phyloP scores from a whole-genome alignment of 345 rosid genomes.

The Eucalyptus tenuipes region DNA sequence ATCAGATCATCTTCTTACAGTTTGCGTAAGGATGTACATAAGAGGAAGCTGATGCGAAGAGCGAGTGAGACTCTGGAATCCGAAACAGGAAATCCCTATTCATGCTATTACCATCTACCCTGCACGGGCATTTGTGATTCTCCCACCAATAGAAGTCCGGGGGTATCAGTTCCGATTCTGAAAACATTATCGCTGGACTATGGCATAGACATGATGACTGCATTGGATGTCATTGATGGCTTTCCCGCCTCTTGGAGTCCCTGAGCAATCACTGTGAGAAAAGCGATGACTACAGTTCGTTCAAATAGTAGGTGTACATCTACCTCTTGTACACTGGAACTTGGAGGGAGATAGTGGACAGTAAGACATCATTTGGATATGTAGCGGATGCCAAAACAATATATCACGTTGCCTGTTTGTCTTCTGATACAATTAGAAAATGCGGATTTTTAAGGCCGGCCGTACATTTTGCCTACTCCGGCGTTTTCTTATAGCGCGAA shows the following conservation, averaged over 20 bases:
- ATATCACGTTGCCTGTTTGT: not conserved
- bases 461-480: not conserved
- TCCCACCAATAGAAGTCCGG: conserved; percentile 37
- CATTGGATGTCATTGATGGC: conserved; percentile 70
- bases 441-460: not conserved
- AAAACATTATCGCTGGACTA: conserved; percentile 59
- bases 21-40: conserved; percentile 29
- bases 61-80: conserved; percentile 91
- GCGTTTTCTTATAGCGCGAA: not conserved
- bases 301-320: not conserved
- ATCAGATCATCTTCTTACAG: not conserved
- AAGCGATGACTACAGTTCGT: not conserved
- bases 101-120: conserved; percentile 60
- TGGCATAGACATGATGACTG: conserved; percentile 62
- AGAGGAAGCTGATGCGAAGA: conserved; percentile 65
- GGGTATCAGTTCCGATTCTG: conserved; percentile 45
- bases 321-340: not conserved
- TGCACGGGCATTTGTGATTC: conserved; percentile 85
- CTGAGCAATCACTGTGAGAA: not conserved
- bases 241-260: not conserved
- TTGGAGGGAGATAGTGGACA: not conserved
- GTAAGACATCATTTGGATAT: not conserved
- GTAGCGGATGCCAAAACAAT: not conserved
- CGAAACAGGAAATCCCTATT: conserved; percentile 40
- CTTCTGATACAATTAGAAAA: not conserved